Evolutionary conservation across 2,329 filamentous ascomycete species (phyloP).

Genomic region (Arachnopeziza araneosa): DNA sequence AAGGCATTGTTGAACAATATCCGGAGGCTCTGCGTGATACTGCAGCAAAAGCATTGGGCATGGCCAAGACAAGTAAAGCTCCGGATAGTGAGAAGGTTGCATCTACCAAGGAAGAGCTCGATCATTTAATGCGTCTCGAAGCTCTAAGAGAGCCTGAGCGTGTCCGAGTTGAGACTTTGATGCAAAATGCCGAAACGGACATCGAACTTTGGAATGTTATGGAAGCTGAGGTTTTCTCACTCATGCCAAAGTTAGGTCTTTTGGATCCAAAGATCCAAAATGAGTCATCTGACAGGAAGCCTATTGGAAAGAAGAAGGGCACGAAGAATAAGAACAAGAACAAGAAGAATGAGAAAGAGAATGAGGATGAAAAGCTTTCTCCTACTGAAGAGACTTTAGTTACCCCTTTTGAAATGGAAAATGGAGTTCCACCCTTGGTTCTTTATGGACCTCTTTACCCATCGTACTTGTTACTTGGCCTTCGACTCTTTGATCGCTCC

Average conservation of each 20-base stretch:
- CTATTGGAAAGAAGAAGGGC: conserved; percentile 6
- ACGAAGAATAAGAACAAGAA: conserved; percentile 3
- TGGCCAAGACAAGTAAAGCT: not conserved
- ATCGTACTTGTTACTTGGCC: conserved; percentile 50
- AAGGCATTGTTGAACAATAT: conserved; percentile 16
- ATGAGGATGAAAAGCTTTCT: not conserved
- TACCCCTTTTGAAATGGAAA: not conserved
- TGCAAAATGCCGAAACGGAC: conserved; percentile 54
- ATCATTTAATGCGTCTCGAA: conserved; percentile 12
- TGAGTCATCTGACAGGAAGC: not conserved
- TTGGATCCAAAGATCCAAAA: conserved; percentile 22
- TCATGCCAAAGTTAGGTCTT: conserved; percentile 52
- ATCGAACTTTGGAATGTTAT: conserved; percentile 61
- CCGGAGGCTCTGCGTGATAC: conserved; percentile 26
- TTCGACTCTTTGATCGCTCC: conserved; percentile 49
- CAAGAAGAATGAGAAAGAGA: conserved; percentile 7
- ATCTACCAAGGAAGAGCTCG: conserved; percentile 2
- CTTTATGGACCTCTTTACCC: conserved; percentile 62
- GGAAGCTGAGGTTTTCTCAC: conserved; percentile 59
- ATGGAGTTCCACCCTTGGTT: conserved; percentile 35
- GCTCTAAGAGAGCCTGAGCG: conserved; percentile 40
- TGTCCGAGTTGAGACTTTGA: conserved; percentile 45
- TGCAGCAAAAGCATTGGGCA: conserved; percentile 29
- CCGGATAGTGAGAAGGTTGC: conserved; percentile 2
- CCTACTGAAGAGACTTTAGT: not conserved